Evolutionary conservation across 768 basidiomycete genomes (phyloP).

Genomic region (Rhodotorula taiwanensis): DNA sequence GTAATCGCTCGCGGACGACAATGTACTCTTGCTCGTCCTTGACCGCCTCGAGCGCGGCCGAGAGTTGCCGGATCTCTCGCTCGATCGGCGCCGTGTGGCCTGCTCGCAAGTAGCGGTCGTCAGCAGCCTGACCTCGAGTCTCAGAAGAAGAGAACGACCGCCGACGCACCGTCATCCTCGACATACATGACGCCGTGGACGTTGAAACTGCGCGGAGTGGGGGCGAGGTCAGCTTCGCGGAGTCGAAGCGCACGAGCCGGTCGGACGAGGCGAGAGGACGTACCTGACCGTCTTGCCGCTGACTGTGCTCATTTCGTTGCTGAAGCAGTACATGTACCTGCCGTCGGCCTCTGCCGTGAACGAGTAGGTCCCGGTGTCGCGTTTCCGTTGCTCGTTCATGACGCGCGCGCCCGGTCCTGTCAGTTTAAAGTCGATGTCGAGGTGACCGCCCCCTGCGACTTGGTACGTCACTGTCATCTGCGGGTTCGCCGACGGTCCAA

Average conservation of each 20-base stretch:
- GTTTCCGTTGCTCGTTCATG: conserved; percentile 71
- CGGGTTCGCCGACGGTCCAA: too few relatives aligned
- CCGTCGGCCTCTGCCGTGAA: conserved; percentile 84
- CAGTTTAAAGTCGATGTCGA: conserved; percentile 97
- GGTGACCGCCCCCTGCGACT: conserved; percentile 90
- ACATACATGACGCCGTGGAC: conserved; percentile 96
- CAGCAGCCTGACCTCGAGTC: background rate
- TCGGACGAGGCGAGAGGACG: background rate
- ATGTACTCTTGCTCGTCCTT: conserved; percentile 99
- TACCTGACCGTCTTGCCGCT: conserved; percentile 93
- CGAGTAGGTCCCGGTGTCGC: conserved; percentile 80
- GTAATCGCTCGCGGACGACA: conserved; percentile 81
- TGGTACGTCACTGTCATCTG: conserved; percentile 99
- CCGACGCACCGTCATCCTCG: conserved; percentile 68
- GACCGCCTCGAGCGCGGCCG: conserved; percentile 72
- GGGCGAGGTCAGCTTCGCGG: conserved; percentile 6
- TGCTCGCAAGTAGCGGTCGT: background rate
- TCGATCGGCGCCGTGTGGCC: conserved; percentile 82
- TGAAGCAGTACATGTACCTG: conserved; percentile 91
- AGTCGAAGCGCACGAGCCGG: too few relatives aligned
- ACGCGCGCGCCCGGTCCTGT: conserved; percentile 63
- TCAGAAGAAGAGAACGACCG: background rate
- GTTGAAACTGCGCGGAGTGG: conserved; percentile 64
- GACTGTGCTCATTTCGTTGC: conserved; percentile 95
- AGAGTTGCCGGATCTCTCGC: conserved; percentile 79